Percentiles rank a stretch among this genome's conserved stretches.
phyloP scores from a whole-genome alignment of 1,139 yeast genomes.

The Geotrichum bryndzae region DNA sequence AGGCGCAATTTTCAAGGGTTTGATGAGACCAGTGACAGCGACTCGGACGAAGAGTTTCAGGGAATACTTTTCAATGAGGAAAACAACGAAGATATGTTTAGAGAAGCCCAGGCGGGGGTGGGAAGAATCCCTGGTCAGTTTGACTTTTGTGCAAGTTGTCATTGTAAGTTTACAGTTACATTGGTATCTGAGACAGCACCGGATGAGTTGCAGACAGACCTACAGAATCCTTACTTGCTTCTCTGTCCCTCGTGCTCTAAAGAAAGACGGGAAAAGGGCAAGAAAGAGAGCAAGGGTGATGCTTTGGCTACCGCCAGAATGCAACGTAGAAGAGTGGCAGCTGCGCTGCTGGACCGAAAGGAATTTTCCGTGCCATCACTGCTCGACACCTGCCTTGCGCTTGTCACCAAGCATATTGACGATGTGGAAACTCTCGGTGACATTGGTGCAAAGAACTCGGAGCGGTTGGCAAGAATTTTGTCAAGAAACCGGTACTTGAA shows the following conservation, averaged over 20 bases:
- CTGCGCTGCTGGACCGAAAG: constrained; percentile 69
- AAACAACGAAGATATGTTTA: constrained; percentile 21
- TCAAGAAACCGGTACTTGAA: constrained; percentile 75
- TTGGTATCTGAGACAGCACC: constrained; percentile 18
- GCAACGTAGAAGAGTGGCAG: constrained; percentile 71
- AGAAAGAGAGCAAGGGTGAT: constrained; percentile 41
- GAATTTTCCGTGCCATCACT: constrained; percentile 57
- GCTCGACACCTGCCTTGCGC: constrained; percentile 73
- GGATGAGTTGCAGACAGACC: constrained; percentile 10
- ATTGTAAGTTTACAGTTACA: constrained; percentile 20
- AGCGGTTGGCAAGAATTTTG: constrained; percentile 64
- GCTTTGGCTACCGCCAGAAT: constrained; percentile 59
- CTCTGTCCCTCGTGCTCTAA: constrained; percentile 61
- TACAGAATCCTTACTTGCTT: constrained; percentile 20
- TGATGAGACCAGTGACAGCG: constrained; percentile 19
- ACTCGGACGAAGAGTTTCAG: constrained; percentile 3
- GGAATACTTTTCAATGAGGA: constrained; percentile 20
- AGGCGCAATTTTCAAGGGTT: constrained; percentile 5
- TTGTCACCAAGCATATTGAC: constrained; percentile 66
- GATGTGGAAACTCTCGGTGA: constrained; percentile 76
- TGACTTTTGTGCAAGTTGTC: constrained; percentile 29
- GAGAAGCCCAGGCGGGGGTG: constrained; percentile 10
- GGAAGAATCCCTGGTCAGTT: constrained; percentile 27
- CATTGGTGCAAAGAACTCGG: constrained; percentile 60
- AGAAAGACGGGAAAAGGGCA: constrained; percentile 36